These are phyloP conservation scores for Nicotiana otophora DNA, from an alignment of 257 asterid genomes.

Conservation along the genomic window DNA sequence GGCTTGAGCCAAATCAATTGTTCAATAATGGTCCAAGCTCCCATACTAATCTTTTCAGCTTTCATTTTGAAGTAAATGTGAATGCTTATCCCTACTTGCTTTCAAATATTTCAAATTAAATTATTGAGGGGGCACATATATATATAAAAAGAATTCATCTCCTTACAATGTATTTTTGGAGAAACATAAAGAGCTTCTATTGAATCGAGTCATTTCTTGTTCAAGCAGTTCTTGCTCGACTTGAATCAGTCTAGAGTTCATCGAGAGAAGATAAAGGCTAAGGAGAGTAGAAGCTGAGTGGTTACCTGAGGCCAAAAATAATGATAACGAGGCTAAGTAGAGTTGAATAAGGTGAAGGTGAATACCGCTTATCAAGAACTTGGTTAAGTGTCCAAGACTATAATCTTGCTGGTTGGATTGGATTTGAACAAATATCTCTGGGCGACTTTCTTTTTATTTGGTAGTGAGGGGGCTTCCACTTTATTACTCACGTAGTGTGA, in stretches of 20 bases:
- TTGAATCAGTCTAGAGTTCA: neutral
- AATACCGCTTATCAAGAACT: neutral
- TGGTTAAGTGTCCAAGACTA: neutral
- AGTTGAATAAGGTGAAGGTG: neutral
- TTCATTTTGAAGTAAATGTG: neutral
- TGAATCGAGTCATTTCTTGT: neutral
- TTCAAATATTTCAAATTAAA: neutral
- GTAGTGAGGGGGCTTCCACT: neutral
- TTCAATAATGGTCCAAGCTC: neutral
- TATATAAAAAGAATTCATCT: neutral
- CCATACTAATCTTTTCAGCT: neutral
- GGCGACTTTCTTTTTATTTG: neutral
- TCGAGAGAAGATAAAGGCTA: neutral
- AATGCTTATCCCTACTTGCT: neutral
- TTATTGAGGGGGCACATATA: neutral
- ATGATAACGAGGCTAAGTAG: neutral
- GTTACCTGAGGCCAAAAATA: too few relatives aligned
- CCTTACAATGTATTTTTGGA: neutral
- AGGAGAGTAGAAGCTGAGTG: neutral
- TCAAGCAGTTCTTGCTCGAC: neutral
- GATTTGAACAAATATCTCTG: neutral
- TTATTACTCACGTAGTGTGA: neutral
- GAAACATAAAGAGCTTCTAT: neutral
- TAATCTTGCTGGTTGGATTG: neutral
- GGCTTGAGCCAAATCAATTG: neutral